Percentiles rank a stretch among this genome's conserved stretches.
Evolutionary conservation across 306 rosid species (phyloP).

Genomic region (Comarum palustre): DNA sequence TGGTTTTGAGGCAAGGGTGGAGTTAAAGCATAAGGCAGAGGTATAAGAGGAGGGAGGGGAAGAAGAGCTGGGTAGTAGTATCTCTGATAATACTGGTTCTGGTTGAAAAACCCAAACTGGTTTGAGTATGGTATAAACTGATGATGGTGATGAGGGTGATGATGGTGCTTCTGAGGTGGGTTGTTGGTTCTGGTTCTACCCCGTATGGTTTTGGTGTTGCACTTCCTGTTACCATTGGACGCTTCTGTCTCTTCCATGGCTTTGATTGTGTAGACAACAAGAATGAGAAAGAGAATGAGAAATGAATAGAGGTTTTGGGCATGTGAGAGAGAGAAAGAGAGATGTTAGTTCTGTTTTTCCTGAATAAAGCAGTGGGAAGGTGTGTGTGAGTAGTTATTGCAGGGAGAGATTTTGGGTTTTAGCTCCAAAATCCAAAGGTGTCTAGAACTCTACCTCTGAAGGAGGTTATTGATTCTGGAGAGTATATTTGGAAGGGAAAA

Average conservation of each 20-base stretch:
- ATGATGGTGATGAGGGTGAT: constrained; percentile 41
- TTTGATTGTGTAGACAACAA: constrained; percentile 31
- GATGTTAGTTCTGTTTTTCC: constrained; percentile 14
- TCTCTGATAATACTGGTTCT: constrained; percentile 59
- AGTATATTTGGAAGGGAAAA: constrained; percentile 17
- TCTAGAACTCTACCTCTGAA: constrained; percentile 22
- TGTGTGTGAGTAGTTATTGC: constrained; percentile 34
- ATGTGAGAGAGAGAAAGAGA: constrained; percentile 28
- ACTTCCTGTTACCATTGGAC: constrained; percentile 57
- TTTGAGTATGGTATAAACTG: constrained; percentile 50
- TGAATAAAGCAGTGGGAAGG: constrained; percentile 24
- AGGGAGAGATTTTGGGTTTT: constrained; percentile 40
- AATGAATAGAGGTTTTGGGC: constrained; percentile 21
- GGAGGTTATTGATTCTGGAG: constrained; percentile 26
- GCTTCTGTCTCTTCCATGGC: constrained; percentile 74
- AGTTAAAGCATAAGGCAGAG: constrained; percentile 65
- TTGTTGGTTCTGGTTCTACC: constrained; percentile 28
- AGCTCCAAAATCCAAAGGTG: constrained; percentile 38
- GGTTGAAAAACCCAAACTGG: constrained; percentile 56
- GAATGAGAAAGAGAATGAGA: constrained; percentile 13
- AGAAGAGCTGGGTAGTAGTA: constrained; percentile 76
- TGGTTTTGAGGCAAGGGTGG: constrained; percentile 64
- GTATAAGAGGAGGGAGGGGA: constrained; percentile 74
- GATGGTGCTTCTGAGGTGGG: constrained; percentile 45
- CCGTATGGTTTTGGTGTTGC: constrained; percentile 45